Percentiles rank a stretch among this genome's conserved stretches.
Evolutionary conservation across 495 filamentous ascomycete species (phyloP).

Genomic region (Aspergillus kassunensis): DNA sequence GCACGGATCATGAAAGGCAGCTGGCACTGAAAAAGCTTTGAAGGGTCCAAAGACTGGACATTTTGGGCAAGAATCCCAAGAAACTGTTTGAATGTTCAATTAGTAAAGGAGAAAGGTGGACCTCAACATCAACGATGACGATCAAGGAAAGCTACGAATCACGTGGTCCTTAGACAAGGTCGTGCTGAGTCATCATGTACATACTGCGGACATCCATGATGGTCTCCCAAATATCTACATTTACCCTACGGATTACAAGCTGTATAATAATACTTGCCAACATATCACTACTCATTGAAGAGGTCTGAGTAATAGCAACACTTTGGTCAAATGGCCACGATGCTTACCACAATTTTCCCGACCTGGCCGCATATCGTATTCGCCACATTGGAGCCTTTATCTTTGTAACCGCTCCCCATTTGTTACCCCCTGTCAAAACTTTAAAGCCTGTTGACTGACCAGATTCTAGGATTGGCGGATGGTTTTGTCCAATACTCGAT

Average conservation of each 20-base stretch:
- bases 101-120: not conserved
- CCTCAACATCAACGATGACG: too few relatives aligned
- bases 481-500: constrained; percentile 49
- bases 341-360: constrained; percentile 39
- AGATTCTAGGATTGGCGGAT: constrained; percentile 50
- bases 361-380: constrained; percentile 43
- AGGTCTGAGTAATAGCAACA: not conserved
- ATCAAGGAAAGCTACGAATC: not conserved
- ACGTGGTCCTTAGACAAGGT: not conserved
- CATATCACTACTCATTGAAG: too few relatives aligned
- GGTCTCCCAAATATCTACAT: too few relatives aligned
- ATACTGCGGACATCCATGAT: not conserved
- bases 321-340: constrained; percentile 1
- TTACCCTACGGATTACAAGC: too few relatives aligned
- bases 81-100: not conserved
- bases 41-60: constrained; percentile 4
- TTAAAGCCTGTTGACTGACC: not conserved
- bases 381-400: constrained; percentile 61
- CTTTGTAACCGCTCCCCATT: constrained; percentile 52
- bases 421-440: constrained; percentile 6
- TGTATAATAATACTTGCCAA: too few relatives aligned
- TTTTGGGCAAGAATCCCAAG: constrained; percentile 1
- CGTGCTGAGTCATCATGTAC: constrained; percentile 9
- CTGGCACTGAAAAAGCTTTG: constrained; percentile 7
- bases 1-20: constrained; percentile 5